Conservation (phyloP, 352 stramenopile species). For the Phytophthora sojae region DNA sequence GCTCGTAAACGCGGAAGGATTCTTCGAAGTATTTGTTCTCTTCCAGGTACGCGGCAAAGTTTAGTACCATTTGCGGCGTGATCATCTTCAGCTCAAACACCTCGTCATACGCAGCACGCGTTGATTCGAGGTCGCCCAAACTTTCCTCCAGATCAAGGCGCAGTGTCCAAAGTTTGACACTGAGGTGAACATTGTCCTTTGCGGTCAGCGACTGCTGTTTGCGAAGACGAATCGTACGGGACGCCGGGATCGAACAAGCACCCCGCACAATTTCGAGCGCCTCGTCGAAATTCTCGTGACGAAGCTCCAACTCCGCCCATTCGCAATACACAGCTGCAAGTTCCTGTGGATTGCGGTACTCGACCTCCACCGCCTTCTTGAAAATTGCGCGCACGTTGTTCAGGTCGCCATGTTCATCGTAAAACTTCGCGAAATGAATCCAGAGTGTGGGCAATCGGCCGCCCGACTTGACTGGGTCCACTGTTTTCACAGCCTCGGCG, state of each 20-base stretch:
- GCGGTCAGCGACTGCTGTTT: slow-evolving; percentile 61
- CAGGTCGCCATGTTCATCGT: slow-evolving; percentile 94
- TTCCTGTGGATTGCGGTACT: slow-evolving; percentile 91
- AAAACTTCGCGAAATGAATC: slow-evolving; percentile 95
- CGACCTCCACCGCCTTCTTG: slow-evolving; percentile 82
- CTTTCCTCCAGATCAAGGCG: slow-evolving; percentile 99
- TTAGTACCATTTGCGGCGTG: slow-evolving; percentile 97
- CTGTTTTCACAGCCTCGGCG: slow-evolving; percentile 92
- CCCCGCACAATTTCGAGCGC: slow-evolving; percentile 91
- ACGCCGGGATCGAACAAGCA: slow-evolving; percentile 74
- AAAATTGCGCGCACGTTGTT: slow-evolving; percentile 95
- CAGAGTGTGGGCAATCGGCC: slow-evolving; percentile 94
- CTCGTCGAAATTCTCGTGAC: slow-evolving; percentile 95
- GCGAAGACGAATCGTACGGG: slow-evolving; percentile 54
- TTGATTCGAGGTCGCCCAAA: slow-evolving; percentile 95
- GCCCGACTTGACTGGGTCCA: slow-evolving; percentile 85
- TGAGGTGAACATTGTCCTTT: slow-evolving; percentile 90
- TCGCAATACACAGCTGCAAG: slow-evolving; percentile 95
- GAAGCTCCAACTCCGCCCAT: slow-evolving; percentile 97
- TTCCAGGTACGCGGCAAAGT: slow-evolving; percentile 97
- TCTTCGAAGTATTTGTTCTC: slow-evolving; percentile 99
- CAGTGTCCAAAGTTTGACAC: slow-evolving; percentile 96
- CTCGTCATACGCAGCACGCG: slow-evolving; percentile 95
- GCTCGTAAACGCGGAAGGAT: slow-evolving; percentile 95
- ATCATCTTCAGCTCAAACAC: slow-evolving; percentile 97